phyloP scores from a whole-genome alignment of 352 stramenopile genomes.

The Plasmopara muralis region DNA sequence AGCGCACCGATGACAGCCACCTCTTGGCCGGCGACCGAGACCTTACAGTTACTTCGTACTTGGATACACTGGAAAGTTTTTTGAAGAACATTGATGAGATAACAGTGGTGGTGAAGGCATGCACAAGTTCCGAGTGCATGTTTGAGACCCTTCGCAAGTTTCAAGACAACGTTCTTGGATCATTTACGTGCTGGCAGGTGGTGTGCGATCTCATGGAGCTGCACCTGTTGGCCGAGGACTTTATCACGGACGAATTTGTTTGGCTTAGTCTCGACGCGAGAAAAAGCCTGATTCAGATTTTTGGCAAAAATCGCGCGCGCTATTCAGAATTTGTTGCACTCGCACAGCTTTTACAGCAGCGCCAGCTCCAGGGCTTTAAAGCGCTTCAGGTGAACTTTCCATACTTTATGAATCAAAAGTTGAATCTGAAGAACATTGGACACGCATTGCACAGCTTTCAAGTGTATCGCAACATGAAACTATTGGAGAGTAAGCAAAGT shows the following conservation, averaged over 20 bases:
- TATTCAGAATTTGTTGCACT: slow-evolving; percentile 62
- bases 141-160: slow-evolving; percentile 67
- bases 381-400: slow-evolving; percentile 74
- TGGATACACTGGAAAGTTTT: slow-evolving; percentile 67
- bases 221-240: slow-evolving; percentile 51
- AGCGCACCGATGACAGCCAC: slow-evolving; percentile 40
- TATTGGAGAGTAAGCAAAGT: slow-evolving; percentile 62
- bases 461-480: slow-evolving; percentile 80
- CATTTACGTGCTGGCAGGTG: slow-evolving; percentile 84
- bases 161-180: slow-evolving; percentile 63
- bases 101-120: slow-evolving; percentile 50
- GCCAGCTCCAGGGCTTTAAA: slow-evolving; percentile 74
- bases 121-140: slow-evolving; percentile 37
- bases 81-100: slow-evolving; percentile 51
- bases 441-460: slow-evolving; percentile 78
- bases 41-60: slow-evolving; percentile 45
- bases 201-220: slow-evolving; percentile 75
- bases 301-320: slow-evolving; percentile 67
- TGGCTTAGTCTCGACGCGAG: slow-evolving; percentile 75
- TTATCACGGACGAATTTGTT: slow-evolving; percentile 64
- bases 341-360: slow-evolving; percentile 60
- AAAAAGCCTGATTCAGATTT: slow-evolving; percentile 78
- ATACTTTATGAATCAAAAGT: slow-evolving; percentile 72
- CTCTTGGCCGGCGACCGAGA: slow-evolving; percentile 56
- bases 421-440: slow-evolving; percentile 79